phyloP scores from a whole-genome alignment of 2,329 filamentous ascomycete genomes.

The Fusarium incarnatum region DNA sequence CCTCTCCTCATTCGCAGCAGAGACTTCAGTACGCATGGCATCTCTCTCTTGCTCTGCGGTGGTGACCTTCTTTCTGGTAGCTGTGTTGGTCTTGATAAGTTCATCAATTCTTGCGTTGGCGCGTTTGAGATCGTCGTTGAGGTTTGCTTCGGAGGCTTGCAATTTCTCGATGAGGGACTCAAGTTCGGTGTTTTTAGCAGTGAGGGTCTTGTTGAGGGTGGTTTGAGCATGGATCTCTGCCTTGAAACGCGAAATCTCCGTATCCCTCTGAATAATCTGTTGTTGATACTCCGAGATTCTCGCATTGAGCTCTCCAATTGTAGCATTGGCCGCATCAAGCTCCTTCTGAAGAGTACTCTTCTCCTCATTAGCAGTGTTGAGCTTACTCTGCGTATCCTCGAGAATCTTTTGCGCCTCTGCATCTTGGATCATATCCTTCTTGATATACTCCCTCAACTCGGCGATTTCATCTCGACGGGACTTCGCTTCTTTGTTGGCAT shows the following conservation, averaged over 20 bases:
- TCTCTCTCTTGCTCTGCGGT: accelerated
- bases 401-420: background rate
- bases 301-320: background rate
- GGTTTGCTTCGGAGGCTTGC: background rate
- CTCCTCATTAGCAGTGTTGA: background rate
- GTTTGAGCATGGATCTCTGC: background rate
- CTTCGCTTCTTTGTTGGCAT: background rate
- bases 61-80: background rate
- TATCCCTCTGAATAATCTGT: background rate
- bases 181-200: background rate
- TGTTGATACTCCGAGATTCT: background rate
- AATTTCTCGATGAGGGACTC: background rate
- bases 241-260: background rate
- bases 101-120: background rate
- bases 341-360: background rate
- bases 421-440: background rate
- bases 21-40: background rate
- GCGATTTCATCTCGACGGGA: background rate
- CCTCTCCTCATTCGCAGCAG: background rate
- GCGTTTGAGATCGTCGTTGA: background rate
- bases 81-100: background rate
- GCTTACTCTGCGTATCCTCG: background rate
- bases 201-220: background rate
- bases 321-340: background rate
- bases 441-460: background rate